Conservation (phyloP, 2,329 filamentous ascomycete species). For the Pseudogymnoascus sp. region DNA sequence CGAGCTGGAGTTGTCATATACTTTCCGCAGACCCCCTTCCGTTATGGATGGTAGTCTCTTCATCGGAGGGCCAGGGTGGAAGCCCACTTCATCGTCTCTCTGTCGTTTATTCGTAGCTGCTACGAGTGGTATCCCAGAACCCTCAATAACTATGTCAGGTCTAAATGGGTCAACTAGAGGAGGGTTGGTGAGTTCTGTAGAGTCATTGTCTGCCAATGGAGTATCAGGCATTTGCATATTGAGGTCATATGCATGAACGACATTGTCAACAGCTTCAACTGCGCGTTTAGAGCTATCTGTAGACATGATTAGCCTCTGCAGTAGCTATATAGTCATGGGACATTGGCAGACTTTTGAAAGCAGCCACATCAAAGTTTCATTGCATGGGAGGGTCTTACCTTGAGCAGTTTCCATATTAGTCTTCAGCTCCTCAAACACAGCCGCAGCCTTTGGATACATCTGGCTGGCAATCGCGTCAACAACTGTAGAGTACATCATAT, state of each 20-base stretch:
- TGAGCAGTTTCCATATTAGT: conserved; percentile 65
- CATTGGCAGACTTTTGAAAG: too few species aligned
- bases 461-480: conserved; percentile 54
- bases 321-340: neutral
- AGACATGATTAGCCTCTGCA: conserved; percentile 13
- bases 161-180: neutral
- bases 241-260: conserved; percentile 67
- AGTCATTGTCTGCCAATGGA: conserved; percentile 30
- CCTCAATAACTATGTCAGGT: conserved; percentile 10
- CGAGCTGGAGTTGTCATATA: neutral
- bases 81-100: conserved; percentile 17
- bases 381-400: conserved; percentile 37
- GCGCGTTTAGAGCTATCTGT: conserved; percentile 61
- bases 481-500: conserved; percentile 67
- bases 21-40: conserved; percentile 11
- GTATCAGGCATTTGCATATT: conserved; percentile 67
- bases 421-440: conserved; percentile 54
- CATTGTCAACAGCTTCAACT: conserved; percentile 66
- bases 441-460: conserved; percentile 39
- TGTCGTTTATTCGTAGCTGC: conserved; percentile 18
- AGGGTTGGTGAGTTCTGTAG: neutral
- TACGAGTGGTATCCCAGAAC: conserved; percentile 5
- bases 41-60: conserved; percentile 23
- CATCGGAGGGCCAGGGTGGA: conserved; percentile 19
- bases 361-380: too few species aligned